Evolutionary conservation across 208 protist genomes (phyloP).

Genomic region (Trypanosoma congolense): DNA sequence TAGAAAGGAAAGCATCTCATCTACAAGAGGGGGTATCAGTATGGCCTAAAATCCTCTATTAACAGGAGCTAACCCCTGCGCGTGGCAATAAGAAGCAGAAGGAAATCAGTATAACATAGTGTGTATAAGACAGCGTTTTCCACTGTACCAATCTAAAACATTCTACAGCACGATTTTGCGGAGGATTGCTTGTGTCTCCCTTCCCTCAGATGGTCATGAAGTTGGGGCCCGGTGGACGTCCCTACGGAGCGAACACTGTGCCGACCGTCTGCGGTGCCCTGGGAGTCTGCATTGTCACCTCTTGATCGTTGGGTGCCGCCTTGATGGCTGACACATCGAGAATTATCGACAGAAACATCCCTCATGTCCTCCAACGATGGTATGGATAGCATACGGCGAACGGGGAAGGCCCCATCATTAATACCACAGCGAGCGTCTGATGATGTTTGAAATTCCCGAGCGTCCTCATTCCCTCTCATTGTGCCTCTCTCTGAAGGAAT

Average conservation of each 20-base stretch:
- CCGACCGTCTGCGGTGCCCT: not conserved
- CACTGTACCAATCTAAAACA: not conserved
- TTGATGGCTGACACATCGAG: not conserved
- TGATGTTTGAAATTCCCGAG: not conserved
- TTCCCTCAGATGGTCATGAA: too few species aligned
- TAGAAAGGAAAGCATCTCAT: too few species aligned
- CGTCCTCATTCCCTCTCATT: not conserved
- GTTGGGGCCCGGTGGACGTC: not conserved
- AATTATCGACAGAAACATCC: not conserved
- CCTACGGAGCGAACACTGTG: not conserved
- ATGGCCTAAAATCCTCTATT: too few species aligned
- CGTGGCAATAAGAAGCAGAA: too few species aligned
- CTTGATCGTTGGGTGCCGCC: not conserved
- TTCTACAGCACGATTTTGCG: not conserved
- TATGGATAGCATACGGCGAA: not conserved
- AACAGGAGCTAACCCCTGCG: too few species aligned
- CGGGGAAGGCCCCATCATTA: not conserved
- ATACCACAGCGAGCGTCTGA: not conserved
- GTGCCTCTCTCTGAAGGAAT: not conserved
- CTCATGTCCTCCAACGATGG: slow-evolving; percentile 5
- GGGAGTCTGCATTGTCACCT: not conserved
- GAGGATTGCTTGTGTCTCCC: not conserved
- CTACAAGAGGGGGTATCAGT: too few species aligned
- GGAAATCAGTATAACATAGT: not conserved
- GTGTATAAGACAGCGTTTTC: not conserved